Conservation (phyloP, 176 grass and related monocot genomes). For the sorghum (Sorghum bicolor) region Sorghum_bicolor_NCBIv3 NC_012870.2:79326001-79326500, state of each 20-base stretch:
- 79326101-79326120: not conserved
- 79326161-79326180: conserved; percentile 91
- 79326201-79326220: conserved; percentile 96
- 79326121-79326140: conserved; percentile 37
- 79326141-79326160: conserved; percentile 73
- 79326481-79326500: not conserved
- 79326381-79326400: not conserved
- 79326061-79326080: not conserved
- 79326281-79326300: conserved; percentile 94
- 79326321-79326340: conserved; percentile 4
- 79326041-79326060: not conserved
- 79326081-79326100: conserved; percentile 9
- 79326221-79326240: conserved; percentile 74
- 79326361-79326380: not conserved
- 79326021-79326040: not conserved
- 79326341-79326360: not conserved
- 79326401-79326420: not conserved
- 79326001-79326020: not conserved
- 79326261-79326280: conserved; percentile 66
- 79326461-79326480: not conserved
- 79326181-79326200: conserved; percentile 87
- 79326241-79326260: conserved; percentile 70
- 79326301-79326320: conserved; percentile 45
- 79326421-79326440: not conserved
- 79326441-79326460: not conserved